These are phyloP conservation scores for Trichoderma semiorbis DNA, from an alignment of 2,329 filamentous ascomycete genomes.

Conservation along the genomic window DNA sequence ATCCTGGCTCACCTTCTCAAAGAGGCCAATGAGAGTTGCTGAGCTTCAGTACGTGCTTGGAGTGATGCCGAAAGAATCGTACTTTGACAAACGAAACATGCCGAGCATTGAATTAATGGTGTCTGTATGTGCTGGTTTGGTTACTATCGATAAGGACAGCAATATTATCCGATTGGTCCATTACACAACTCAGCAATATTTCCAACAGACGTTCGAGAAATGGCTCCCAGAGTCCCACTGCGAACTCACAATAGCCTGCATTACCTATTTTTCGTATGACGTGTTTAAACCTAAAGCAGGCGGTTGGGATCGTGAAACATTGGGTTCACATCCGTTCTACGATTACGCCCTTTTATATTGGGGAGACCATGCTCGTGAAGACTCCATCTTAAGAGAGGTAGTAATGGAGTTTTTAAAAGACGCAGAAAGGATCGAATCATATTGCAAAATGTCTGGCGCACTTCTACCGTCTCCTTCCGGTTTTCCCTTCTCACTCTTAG, in stretches of 20 bases:
- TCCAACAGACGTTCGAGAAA: rapidly evolving
- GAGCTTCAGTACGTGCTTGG: background rate
- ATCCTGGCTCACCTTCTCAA: background rate
- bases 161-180: background rate
- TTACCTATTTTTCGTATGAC: background rate
- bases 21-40: background rate
- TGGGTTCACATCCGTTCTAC: background rate
- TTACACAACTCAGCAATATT: background rate
- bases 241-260: rapidly evolving
- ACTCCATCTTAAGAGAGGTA: rapidly evolving
- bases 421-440: no score
- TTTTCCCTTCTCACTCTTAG: no score
- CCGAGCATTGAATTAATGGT: rapidly evolving
- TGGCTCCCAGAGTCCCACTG: rapidly evolving
- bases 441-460: no score
- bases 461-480: no score
- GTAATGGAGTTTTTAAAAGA: no score
- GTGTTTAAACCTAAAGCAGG: no score
- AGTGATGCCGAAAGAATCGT: rapidly evolving
- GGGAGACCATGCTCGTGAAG: no score
- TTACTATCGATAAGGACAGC: background rate
- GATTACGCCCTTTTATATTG: no score
- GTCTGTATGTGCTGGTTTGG: background rate
- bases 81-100: background rate
- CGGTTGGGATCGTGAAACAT: no score